Conservation (phyloP, 345 rosid species). For the Draba incana region DNA sequence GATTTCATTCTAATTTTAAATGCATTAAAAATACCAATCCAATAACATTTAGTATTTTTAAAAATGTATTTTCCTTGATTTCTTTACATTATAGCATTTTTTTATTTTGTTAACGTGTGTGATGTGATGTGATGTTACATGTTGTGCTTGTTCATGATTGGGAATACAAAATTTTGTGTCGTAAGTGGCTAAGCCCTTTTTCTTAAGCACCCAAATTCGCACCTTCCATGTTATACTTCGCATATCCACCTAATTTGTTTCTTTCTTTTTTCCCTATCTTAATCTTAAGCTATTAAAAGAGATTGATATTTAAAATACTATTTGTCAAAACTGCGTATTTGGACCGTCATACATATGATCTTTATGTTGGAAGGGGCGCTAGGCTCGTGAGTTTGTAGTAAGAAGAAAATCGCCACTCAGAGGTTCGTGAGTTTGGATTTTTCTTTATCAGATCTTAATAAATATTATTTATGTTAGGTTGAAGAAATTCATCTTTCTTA, state of each 20-base stretch:
- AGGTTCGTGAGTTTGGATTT: no score
- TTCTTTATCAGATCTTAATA: no score
- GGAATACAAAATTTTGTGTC: neutral
- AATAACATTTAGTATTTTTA: no score
- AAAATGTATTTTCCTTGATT: no score
- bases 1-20: no score
- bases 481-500: neutral
- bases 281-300: neutral
- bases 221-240: conserved; percentile 24
- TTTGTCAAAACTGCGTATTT: no score
- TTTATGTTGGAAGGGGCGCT: no score
- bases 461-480: no score
- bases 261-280: neutral
- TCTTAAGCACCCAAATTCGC: conserved; percentile 10
- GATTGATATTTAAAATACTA: neutral
- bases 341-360: no score
- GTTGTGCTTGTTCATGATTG: conserved; percentile 5
- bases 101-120: conserved; percentile 6
- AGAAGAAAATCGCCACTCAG: no score
- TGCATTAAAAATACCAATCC: no score
- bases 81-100: neutral
- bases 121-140: conserved; percentile 25
- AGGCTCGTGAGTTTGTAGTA: no score
- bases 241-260: conserved; percentile 11
- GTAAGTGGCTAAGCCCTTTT: conserved; percentile 20